Evolutionary conservation across 306 rosid genomes (phyloP).

Genomic region (Cicer cuneatum): DNA sequence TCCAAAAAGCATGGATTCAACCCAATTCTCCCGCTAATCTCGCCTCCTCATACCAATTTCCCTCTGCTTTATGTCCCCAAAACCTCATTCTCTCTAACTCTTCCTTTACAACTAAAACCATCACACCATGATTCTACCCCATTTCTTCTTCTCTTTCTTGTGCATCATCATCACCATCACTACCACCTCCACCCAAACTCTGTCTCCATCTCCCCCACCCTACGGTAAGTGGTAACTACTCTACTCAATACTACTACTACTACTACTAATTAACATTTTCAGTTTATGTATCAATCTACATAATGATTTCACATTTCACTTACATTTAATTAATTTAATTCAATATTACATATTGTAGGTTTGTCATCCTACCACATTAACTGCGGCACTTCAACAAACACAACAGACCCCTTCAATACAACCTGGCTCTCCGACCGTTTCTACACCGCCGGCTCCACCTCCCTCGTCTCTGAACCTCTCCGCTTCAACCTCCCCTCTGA

Average conservation of each 20-base stretch:
- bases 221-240: slow-evolving; percentile 49
- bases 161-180: neutral
- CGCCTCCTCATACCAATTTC: slow-evolving; percentile 34
- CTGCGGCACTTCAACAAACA: slow-evolving; percentile 69
- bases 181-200: slow-evolving; percentile 38
- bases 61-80: slow-evolving; percentile 2
- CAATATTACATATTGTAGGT: slow-evolving; percentile 46
- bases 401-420: slow-evolving; percentile 65
- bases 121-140: slow-evolving; percentile 36
- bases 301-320: neutral
- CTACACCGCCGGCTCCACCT: slow-evolving; percentile 69
- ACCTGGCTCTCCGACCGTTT: slow-evolving; percentile 85
- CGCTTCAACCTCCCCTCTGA: slow-evolving; percentile 66
- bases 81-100: neutral
- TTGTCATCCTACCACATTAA: slow-evolving; percentile 66
- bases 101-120: neutral
- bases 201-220: slow-evolving; percentile 44
- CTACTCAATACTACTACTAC: neutral
- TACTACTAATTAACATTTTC: no score
- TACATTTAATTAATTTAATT: neutral
- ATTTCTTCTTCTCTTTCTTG: neutral
- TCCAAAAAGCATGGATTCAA: neutral
- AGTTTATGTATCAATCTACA: neutral
- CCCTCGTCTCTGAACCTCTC: slow-evolving; percentile 84
- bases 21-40: slow-evolving; percentile 58